These are phyloP conservation scores for Candida sp. DNA, from an alignment of 1,139 yeast genomes.

Conservation along the genomic window DNA sequence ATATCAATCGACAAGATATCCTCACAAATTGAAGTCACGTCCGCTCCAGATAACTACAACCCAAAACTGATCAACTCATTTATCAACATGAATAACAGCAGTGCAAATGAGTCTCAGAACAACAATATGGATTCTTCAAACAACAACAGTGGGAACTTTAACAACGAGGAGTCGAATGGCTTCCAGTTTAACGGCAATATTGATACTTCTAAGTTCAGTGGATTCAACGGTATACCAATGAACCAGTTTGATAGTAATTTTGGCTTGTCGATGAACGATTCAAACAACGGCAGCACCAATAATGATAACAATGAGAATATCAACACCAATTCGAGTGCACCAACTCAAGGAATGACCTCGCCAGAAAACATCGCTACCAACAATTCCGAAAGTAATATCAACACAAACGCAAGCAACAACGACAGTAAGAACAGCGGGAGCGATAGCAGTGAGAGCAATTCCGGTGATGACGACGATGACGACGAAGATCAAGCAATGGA, in stretches of 20 bases:
- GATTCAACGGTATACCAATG: conserved; percentile 16
- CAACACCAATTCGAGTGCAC: conserved; percentile 7
- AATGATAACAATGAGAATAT: conserved; percentile 6
- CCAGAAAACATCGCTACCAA: background rate
- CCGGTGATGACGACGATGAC: background rate
- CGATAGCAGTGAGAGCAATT: background rate
- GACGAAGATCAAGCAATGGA: conserved; percentile 7
- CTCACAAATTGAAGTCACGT: conserved; percentile 23
- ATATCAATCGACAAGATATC: conserved; percentile 24
- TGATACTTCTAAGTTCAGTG: conserved; percentile 12
- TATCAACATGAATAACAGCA: conserved; percentile 18
- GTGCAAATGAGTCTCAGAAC: conserved; percentile 1
- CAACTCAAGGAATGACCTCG: background rate
- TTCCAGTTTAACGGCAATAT: conserved; percentile 4
- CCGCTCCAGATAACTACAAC: conserved; percentile 45
- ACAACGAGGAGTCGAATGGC: conserved; percentile 3
- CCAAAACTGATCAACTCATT: conserved; percentile 35
- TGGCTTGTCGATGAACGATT: background rate
- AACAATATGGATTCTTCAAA: conserved; percentile 1
- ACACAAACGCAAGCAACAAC: background rate
- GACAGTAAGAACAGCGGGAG: background rate
- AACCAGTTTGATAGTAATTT: conserved; percentile 13
- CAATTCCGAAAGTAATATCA: background rate
- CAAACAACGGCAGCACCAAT: background rate
- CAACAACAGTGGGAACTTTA: background rate